These are phyloP conservation scores for Mycena sp. DNA, from an alignment of 1,284 basidiomycete genomes.

Conservation along the genomic window DNA sequence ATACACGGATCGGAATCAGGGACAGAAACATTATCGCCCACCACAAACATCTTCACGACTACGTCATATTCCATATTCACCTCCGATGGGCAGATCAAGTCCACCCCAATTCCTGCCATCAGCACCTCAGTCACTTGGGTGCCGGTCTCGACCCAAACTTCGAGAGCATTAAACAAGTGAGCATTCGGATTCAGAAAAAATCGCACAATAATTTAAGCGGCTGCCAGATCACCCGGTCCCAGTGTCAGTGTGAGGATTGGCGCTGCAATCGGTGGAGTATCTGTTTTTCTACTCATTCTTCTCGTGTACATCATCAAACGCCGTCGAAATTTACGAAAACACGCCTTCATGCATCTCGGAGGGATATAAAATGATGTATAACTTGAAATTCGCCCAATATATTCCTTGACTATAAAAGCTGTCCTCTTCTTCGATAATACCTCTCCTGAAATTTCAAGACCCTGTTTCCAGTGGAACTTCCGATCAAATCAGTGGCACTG, in stretches of 20 bases:
- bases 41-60: slow-evolving; percentile 12
- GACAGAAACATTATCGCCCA: slow-evolving; percentile 1
- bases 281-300: not conserved
- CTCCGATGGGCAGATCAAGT: not conserved
- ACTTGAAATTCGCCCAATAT: too few species aligned
- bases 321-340: slow-evolving; percentile 3
- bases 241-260: not conserved
- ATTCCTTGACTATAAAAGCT: too few species aligned
- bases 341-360: slow-evolving; percentile 13
- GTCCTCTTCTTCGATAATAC: too few species aligned
- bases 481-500: too few species aligned
- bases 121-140: not conserved
- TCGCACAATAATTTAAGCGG: not conserved
- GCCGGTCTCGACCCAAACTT: not conserved
- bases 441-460: too few species aligned
- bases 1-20: not conserved
- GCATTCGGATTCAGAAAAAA: not conserved
- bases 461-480: too few species aligned
- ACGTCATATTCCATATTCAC: slow-evolving; percentile 7
- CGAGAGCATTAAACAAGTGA: not conserved
- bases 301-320: slow-evolving; percentile 14
- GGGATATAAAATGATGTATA: too few species aligned
- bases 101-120: not conserved
- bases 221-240: not conserved
- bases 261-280: slow-evolving; percentile 12